These are phyloP conservation scores for Plasmodium knowlesi DNA, from an alignment of 169 alveolate genomes.

Conservation along the genomic window DNA sequence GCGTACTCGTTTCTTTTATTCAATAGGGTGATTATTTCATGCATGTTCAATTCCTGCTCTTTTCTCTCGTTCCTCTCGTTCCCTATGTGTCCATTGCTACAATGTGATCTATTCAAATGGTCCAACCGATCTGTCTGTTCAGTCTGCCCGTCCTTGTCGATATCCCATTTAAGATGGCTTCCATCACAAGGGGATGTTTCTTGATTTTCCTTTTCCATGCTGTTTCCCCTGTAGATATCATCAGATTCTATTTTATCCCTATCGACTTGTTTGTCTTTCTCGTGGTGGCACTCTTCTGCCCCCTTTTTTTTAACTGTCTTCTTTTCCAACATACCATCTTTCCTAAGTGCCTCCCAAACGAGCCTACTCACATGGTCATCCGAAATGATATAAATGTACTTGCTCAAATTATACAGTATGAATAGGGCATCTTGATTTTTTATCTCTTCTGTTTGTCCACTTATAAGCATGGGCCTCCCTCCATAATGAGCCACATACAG, in stretches of 20 bases:
- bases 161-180: not conserved
- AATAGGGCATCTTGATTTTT: slow-evolving; percentile 9
- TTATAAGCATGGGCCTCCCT: slow-evolving; percentile 25
- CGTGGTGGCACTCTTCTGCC: not conserved
- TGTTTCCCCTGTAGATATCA: not conserved
- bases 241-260: not conserved
- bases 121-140: not conserved
- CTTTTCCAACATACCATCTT: not conserved
- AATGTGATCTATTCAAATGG: not conserved
- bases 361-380: slow-evolving; percentile 39
- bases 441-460: not conserved
- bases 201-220: not conserved
- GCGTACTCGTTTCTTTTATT: not conserved
- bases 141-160: not conserved
- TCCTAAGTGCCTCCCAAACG: slow-evolving; percentile 26
- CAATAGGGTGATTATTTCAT: slow-evolving; percentile 8
- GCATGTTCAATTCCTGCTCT: not conserved
- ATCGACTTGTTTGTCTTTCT: not conserved
- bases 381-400: slow-evolving; percentile 21
- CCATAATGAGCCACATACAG: slow-evolving; percentile 18
- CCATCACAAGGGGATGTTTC: not conserved
- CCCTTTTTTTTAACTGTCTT: not conserved
- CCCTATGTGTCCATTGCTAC: too few species aligned
- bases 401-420: slow-evolving; percentile 31
- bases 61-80: too few species aligned